These are phyloP conservation scores for Parasitella parasitica DNA, from an alignment of 371 early-diverging fungal species.

Conservation along the genomic window DNA sequence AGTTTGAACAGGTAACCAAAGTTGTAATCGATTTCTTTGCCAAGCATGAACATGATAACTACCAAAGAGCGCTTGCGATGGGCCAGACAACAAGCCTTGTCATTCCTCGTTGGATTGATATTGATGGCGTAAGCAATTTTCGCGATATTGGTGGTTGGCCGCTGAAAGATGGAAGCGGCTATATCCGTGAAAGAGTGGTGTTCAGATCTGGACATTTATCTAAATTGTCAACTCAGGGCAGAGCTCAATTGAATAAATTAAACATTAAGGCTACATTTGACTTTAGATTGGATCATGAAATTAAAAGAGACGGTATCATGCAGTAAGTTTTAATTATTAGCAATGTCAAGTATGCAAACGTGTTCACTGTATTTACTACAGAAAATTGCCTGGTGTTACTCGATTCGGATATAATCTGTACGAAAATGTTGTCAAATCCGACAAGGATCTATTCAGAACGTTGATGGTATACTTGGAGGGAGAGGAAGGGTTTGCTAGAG, in stretches of 20 bases:
- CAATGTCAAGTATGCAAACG: not conserved
- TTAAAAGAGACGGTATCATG: conserved; percentile 46
- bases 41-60: conserved; percentile 39
- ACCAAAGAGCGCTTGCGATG: conserved; percentile 30
- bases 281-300: conserved; percentile 57
- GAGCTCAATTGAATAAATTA: conserved; percentile 40
- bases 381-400: conserved; percentile 14
- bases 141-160: conserved; percentile 62
- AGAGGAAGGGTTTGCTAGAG: conserved; percentile 24
- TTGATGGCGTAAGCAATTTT: conserved; percentile 66
- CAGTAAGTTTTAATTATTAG: conserved; percentile 33
- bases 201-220: conserved; percentile 37
- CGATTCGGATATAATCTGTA: conserved; percentile 15
- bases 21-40: conserved; percentile 41
- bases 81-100: conserved; percentile 27
- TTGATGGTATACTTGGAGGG: conserved; percentile 18
- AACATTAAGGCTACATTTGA: conserved; percentile 59
- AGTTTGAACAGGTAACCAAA: conserved; percentile 44
- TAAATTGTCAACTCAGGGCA: conserved; percentile 45
- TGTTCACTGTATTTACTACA: not conserved
- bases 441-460: conserved; percentile 2
- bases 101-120: conserved; percentile 47
- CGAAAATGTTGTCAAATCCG: conserved; percentile 10
- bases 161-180: conserved; percentile 41
- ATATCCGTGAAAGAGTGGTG: conserved; percentile 44